Base-by-base conservation (phyloP, 2,329 filamentous ascomycete genomes). In the Colletotrichum agaves region DNA sequence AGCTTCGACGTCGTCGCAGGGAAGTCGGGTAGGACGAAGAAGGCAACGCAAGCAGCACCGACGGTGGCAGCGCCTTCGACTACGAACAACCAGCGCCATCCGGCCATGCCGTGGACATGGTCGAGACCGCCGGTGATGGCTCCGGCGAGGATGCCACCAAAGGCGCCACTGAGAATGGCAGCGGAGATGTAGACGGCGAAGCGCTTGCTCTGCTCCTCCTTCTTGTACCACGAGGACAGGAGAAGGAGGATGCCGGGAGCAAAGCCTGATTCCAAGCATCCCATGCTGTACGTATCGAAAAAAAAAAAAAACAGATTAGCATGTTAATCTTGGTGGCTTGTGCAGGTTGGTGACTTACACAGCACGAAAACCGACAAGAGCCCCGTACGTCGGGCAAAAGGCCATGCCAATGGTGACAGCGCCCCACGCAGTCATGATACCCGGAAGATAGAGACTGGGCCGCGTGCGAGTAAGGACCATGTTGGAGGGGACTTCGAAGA, bases 181-280 rank as follows among this genome's bases (percentile, higher is more conserved):
- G 90, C 89, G 0, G 89, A 91, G 78, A 93, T 93, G 81, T 92
- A 92, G 27, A 91, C 87, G 5, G 90, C 90, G 43, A 77, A 78
- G 17, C 77, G 74, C 61, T 71, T 76, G 37, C 69, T 71, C 71
- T 77, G 75, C 61, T 78, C 77, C 3, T 70, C 70, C 21, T 72
- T 71, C 68, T 77, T 77, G 64, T 92, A 93, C 90, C 90, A 93
- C 68, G 87, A 91, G 0, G 86, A 89, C 0, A 92, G 80, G 67
- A 91, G 88, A 76, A 85, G 63, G 73, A 86, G 70, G 77, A 91
- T 84, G 7, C 87, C 88, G 0, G 87, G 87, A 62, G 86, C 87
- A 0, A 90, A 80, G 2, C 88, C 88, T 6, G 88, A 79, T 75
- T 91, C 89, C 49, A 82, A 84, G 27, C 89, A 72, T 41, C 88